Evolutionary conservation across 2,329 filamentous ascomycete genomes (phyloP), one percentile per base, ranked within the genome.

Genomic region (Aspergillus bombycis): DNA sequence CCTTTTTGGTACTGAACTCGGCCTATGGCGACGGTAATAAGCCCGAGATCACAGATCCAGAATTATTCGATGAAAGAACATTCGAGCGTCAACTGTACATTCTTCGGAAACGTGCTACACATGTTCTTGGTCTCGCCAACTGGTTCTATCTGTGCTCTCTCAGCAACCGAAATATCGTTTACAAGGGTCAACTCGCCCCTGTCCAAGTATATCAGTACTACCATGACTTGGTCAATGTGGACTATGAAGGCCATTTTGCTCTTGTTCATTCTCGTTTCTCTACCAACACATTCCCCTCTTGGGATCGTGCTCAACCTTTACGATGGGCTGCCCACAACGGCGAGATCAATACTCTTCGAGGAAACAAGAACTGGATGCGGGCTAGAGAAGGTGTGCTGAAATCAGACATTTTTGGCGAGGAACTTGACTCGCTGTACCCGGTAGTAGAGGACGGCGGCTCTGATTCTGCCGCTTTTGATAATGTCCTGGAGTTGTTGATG

Each of bases 331-430:
- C 94, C 74, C 94, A 98, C 84, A 98, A 98, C 79, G 94, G 94
- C 85, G 94, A 98, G 82, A 98, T 98, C 77, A 98, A 98, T 81
- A 98, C 94, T 1, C 84, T 98, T 66, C 91, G 94, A 77, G 94
- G 94, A 65, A 98, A 98, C 84, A 98, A 98, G 86, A 98, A 98
- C 82, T 98, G 94, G 94, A 98, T 98, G 94, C 91, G 94, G 71
- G 94, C 94, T 66, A 90, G 94, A 75, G 94, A 98, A 82, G 94
- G 94, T 79, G 89, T 97, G 68, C 91, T 98, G 86, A 91, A 93
- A 77, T 98, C 94, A 1, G 89, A 94, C 69, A 85, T 96, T 60
- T 98, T 98, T 77, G 93, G 92, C 67, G 93, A 96, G 32, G 94
- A 97, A 74, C 88, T 98, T 19, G 93, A 97, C 79, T 82, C 85